These are phyloP conservation scores for Hygrocybe coccinea DNA, from an alignment of 768 basidiomycete species.

Conservation along the genomic window DNA sequence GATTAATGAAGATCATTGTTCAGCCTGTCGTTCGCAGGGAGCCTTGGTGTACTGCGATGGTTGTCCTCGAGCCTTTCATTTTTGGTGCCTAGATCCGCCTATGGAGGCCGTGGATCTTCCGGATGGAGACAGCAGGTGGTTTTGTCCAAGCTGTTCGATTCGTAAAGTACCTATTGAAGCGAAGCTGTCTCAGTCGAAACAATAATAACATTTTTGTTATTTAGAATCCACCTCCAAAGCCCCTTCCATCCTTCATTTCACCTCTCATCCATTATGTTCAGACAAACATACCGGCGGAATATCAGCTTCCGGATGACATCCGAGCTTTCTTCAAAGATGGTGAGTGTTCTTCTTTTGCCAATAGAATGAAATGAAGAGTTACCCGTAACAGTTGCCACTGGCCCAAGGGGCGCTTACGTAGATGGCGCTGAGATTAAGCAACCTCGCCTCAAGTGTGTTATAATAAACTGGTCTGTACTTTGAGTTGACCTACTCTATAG, in stretches of 20 bases:
- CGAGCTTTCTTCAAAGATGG: conserved; percentile 82
- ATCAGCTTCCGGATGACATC: conserved; percentile 81
- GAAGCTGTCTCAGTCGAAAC: not conserved
- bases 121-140: conserved; percentile 80
- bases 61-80: conserved; percentile 92
- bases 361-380: conserved; percentile 10
- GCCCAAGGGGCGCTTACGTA: conserved; percentile 76
- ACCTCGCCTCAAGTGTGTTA: conserved; percentile 74
- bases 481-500: conserved; percentile 31
- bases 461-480: conserved; percentile 10
- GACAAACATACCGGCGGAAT: conserved; percentile 70
- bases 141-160: conserved; percentile 66
- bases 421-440: conserved; percentile 73
- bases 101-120: conserved; percentile 69
- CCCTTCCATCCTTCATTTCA: conserved; percentile 61
- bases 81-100: conserved; percentile 95
- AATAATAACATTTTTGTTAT: conserved; percentile 10
- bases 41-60: conserved; percentile 95
- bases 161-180: conserved; percentile 48
- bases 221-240: conserved; percentile 66
- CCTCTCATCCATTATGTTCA: conserved; percentile 70
- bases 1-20: conserved; percentile 78
- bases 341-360: conserved; percentile 34
- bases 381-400: conserved; percentile 59
- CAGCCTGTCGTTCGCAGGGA: conserved; percentile 76